Base-by-base conservation (phyloP, 179 eudicot genomes). In the Spergularia azorica region DNA sequence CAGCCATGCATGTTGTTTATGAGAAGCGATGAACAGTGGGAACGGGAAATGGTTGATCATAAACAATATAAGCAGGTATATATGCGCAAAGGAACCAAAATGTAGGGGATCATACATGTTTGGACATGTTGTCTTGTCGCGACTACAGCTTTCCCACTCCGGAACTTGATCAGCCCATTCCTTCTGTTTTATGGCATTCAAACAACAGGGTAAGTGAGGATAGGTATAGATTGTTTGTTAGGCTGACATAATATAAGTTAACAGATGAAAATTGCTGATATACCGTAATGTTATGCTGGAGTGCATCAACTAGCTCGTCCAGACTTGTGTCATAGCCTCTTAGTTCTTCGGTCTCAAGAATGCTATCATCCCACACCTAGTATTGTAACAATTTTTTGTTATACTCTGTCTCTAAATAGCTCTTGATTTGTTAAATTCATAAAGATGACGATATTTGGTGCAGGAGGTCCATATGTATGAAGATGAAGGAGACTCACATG, bases 291-390 rank as follows among this genome's bases (percentile, higher is more conserved):
- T 91, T 91, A 65, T 84, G 83, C 67, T 90, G 83, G 39, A 90
- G 80, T 26, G 88, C 86, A 41, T 82, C 79, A 41, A 85, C 63
- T 5, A 91, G 75, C 13, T 73, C 88, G 39, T 88, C 80, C 43
- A 88, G 81, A 13, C 67, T 77, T 41, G 88, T 71, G 58, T 76
- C 77, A 18, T 90, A 85, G 43, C 54, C 83, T 46, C 61, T 81
- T 64, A 84, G 73, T 80, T 88, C 92, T 55, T 83, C 88, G 12
- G 90, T 90, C 73, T 91, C 88, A 16, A 90, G 65, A 32, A 90
- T 91, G 86, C 67, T 88, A 69, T 56, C 76, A 71, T 90, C 92
- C 97, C 94, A 91, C 2, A 90, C 91, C 90, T 91, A 84, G 3
- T 48, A 26, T 21, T 56, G 38, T 9, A 56, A 8, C 52, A 66